Conservation (phyloP, 306 rosid species). For the Begonia peltatifolia region DNA sequence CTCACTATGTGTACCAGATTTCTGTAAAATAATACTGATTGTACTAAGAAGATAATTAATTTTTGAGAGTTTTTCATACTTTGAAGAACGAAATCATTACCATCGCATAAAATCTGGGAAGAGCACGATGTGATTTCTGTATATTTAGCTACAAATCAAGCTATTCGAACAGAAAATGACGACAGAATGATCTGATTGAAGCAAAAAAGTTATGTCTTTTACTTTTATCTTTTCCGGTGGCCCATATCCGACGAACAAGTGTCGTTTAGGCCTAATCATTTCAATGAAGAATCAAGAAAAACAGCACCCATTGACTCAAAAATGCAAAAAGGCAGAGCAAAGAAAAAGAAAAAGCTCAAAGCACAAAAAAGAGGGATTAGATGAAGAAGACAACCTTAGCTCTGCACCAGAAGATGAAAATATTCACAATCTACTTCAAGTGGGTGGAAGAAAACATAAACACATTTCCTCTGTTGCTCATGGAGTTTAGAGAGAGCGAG, state of each 20-base stretch:
- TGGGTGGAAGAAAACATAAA: neutral
- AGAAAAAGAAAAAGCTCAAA: neutral
- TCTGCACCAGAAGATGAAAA: conserved; percentile 1
- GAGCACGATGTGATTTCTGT: too few relatives aligned
- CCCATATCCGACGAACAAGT: too few relatives aligned
- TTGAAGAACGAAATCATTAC: neutral
- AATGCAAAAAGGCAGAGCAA: neutral
- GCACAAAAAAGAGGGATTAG: neutral
- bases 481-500: neutral
- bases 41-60: too few relatives aligned
- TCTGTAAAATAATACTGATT: too few relatives aligned
- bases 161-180: neutral
- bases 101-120: neutral
- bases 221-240: too few relatives aligned
- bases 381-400: neutral
- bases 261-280: too few relatives aligned
- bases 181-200: neutral
- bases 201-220: too few relatives aligned
- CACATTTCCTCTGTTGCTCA: neutral
- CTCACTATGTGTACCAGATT: too few relatives aligned
- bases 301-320: neutral
- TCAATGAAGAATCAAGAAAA: neutral
- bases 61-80: neutral
- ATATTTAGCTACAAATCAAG: neutral
- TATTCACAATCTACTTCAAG: neutral